A percentile compares a stretch with the other conserved stretches of the same genome.
These are phyloP conservation scores for Fusarium sp. DNA, from an alignment of 2,329 filamentous ascomycete genomes.

Conservation along the genomic window DNA sequence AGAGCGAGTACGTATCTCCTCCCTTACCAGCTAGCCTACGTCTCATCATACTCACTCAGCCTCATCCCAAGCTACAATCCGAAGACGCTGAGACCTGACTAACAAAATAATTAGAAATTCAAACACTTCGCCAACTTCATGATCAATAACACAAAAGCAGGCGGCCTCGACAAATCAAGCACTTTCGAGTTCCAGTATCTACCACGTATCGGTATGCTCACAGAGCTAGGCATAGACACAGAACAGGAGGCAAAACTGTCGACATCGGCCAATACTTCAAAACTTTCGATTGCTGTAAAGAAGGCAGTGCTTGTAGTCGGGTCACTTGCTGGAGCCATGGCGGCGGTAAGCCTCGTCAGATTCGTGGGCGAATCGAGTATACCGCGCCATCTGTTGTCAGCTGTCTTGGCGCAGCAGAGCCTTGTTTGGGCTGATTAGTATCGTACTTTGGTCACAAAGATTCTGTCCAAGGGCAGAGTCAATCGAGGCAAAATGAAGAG, in stretches of 20 bases:
- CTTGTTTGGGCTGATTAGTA: constrained; percentile 25
- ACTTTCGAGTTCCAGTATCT: constrained; percentile 79
- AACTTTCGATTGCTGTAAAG: constrained; percentile 6
- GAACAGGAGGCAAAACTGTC: not conserved
- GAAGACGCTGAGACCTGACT: constrained; percentile 11
- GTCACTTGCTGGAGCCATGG: constrained; percentile 25
- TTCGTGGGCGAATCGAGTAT: constrained; percentile 29
- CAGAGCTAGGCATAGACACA: constrained; percentile 46
- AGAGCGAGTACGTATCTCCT: constrained; percentile 43
- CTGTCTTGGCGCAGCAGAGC: constrained; percentile 40
- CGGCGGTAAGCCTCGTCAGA: constrained; percentile 33
- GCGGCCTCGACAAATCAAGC: constrained; percentile 71
- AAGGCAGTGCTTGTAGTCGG: constrained; percentile 40
- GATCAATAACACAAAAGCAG: constrained; percentile 69
- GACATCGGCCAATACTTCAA: constrained; percentile 6
- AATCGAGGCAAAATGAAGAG: not conserved
- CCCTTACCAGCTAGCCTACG: not conserved
- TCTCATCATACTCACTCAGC: not conserved
- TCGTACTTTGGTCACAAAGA: not conserved
- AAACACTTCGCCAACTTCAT: constrained; percentile 57
- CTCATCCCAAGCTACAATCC: not conserved
- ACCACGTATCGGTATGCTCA: constrained; percentile 58
- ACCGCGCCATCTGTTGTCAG: constrained; percentile 36
- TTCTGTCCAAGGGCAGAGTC: not conserved
- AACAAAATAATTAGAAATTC: constrained; percentile 43